Evolutionary conservation across 805 yeast genomes (phyloP).

Genomic region (Kuraishia piskuri): DNA sequence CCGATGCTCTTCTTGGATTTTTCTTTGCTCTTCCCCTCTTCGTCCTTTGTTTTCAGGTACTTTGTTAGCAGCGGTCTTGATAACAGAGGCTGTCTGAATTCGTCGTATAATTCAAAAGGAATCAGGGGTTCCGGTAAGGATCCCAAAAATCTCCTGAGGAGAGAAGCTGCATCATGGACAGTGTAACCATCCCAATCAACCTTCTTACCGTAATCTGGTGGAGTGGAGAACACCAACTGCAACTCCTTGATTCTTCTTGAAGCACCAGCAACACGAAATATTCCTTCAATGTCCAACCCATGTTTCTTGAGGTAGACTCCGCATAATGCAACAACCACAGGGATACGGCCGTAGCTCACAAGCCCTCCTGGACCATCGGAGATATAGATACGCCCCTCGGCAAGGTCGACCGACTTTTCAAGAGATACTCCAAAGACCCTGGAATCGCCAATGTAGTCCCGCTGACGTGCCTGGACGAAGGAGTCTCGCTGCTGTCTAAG

Average conservation of each 20-base stretch:
- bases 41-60: constrained; percentile 39
- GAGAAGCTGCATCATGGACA: constrained; percentile 94
- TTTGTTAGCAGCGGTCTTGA: constrained; percentile 54
- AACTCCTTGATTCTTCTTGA: constrained; percentile 80
- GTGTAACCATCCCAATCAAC: constrained; percentile 89
- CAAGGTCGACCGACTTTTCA: constrained; percentile 58
- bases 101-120: constrained; percentile 68
- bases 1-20: constrained; percentile 1
- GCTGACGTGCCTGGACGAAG: constrained; percentile 32
- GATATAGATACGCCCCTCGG: constrained; percentile 69
- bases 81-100: constrained; percentile 71
- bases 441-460: constrained; percentile 35
- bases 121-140: constrained; percentile 88
- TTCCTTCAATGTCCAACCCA: constrained; percentile 78
- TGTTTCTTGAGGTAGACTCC: constrained; percentile 77
- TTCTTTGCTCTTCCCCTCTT: background rate
- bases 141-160: constrained; percentile 78
- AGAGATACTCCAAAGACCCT: constrained; percentile 77
- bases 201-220: constrained; percentile 86
- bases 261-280: constrained; percentile 89
- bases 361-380: constrained; percentile 48
- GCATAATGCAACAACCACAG: constrained; percentile 92
- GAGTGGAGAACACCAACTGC: constrained; percentile 73
- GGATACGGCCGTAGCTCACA: constrained; percentile 80
- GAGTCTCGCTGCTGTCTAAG: constrained; percentile 41